Conservation (phyloP, 768 basidiomycete species). For the Lentinula boryana region DNA sequence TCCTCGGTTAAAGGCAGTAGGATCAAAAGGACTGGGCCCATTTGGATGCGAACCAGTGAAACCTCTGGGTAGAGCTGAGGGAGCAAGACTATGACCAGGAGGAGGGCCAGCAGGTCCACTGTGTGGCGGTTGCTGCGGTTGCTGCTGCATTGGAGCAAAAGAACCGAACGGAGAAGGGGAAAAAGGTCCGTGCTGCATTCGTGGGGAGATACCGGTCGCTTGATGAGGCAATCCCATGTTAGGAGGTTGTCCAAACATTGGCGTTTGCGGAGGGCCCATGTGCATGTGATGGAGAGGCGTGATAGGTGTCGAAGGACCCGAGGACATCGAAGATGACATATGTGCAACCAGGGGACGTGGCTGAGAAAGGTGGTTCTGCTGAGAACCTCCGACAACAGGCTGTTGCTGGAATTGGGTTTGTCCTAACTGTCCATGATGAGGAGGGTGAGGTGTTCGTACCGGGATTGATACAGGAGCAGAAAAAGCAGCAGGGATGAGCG, state of each 20-base stretch:
- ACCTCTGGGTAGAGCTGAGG: conserved; percentile 48
- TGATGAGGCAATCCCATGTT: conserved; percentile 36
- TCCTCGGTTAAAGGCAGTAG: conserved; percentile 34
- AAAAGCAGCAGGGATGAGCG: conserved; percentile 8
- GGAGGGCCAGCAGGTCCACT: background rate
- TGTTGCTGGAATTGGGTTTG: conserved; percentile 15
- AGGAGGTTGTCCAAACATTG: conserved; percentile 41
- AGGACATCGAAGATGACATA: background rate
- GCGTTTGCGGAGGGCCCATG: conserved; percentile 36
- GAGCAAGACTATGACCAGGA: conserved; percentile 20
- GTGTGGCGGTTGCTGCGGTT: background rate
- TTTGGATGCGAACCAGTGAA: conserved; percentile 27
- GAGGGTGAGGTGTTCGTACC: background rate
- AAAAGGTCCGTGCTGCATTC: conserved; percentile 34
- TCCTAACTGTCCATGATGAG: too few species aligned
- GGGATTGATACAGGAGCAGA: conserved; percentile 9
- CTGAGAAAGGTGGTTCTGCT: conserved; percentile 26
- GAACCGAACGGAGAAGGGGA: conserved; percentile 44
- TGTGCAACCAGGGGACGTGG: conserved; percentile 9
- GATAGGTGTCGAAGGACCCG: conserved; percentile 3
- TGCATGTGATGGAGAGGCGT: conserved; percentile 34
- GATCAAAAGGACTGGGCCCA: conserved; percentile 42
- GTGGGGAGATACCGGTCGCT: conserved; percentile 42
- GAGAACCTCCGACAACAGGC: conserved; percentile 6
- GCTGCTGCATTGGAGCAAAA: conserved; percentile 32